Percentiles rank a stretch among this genome's conserved stretches.
phyloP scores from a whole-genome alignment of 768 basidiomycete species.

The Macrolepiota dolichaula region DNA sequence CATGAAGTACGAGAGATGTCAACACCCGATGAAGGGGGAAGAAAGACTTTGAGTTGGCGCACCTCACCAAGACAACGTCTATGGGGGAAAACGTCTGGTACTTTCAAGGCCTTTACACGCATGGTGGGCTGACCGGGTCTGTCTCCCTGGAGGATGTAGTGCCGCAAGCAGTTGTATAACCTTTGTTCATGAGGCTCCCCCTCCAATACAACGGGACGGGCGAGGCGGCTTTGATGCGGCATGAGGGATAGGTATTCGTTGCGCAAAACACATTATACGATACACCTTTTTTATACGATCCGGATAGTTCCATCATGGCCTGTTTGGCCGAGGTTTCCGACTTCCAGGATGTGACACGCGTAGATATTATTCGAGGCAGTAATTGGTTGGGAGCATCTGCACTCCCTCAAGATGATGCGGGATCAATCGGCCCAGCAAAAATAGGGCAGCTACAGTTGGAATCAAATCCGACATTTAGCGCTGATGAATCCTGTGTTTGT shows the following conservation, averaged over 20 bases:
- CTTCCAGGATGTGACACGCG: too few relatives aligned
- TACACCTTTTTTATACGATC: too few relatives aligned
- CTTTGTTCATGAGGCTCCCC: background rate
- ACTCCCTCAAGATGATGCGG: too few relatives aligned
- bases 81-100: background rate
- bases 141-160: background rate
- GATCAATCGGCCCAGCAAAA: too few relatives aligned
- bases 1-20: background rate
- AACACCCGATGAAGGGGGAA: background rate
- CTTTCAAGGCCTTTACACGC: background rate
- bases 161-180: background rate
- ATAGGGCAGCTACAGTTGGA: too few relatives aligned
- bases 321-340: too few relatives aligned
- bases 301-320: too few relatives aligned
- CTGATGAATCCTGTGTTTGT: too few relatives aligned
- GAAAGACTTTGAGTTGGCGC: background rate
- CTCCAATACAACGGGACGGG: background rate
- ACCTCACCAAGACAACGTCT: background rate
- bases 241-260: background rate
- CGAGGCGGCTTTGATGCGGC: background rate
- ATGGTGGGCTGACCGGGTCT: background rate
- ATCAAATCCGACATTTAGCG: too few relatives aligned
- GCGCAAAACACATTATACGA: too few relatives aligned
- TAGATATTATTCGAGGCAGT: background rate
- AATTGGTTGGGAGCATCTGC: background rate